A percentile compares a stretch with the other conserved stretches of the same genome.
phyloP scores from a whole-genome alignment of 108 stramenopile species.

The Skeletonema grethae region DNA sequence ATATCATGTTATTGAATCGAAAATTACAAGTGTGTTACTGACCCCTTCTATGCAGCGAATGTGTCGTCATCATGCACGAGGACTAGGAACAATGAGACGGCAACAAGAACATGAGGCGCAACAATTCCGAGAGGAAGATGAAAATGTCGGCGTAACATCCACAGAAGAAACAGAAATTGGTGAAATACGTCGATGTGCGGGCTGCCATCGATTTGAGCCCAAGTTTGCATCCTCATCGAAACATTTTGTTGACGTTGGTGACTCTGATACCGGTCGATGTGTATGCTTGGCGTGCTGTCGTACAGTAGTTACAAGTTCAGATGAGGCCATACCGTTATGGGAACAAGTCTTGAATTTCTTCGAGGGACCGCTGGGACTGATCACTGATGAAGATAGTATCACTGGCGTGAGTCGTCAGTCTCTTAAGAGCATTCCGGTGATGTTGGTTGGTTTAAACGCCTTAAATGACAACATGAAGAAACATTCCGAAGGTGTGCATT shows the following conservation, averaged over 20 bases:
- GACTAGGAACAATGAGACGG: background rate
- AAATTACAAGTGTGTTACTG: background rate
- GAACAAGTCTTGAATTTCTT: conserved; percentile 62
- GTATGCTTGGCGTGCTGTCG: conserved; percentile 69
- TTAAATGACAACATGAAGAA: conserved; percentile 34
- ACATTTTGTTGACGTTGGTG: conserved; percentile 68
- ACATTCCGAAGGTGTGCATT: conserved; percentile 34
- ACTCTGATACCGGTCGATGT: conserved; percentile 50
- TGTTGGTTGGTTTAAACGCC: conserved; percentile 61
- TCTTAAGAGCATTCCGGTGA: conserved; percentile 56
- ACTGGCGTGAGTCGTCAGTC: conserved; percentile 28
- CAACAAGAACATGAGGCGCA: background rate
- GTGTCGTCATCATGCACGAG: background rate
- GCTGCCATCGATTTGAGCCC: conserved; percentile 74
- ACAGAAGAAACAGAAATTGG: conserved; percentile 13
- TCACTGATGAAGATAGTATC: conserved; percentile 43
- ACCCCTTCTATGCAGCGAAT: background rate
- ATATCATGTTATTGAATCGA: conserved; percentile 12
- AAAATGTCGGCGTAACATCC: background rate
- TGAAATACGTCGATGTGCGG: conserved; percentile 56
- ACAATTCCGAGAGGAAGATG: background rate
- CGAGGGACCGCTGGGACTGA: conserved; percentile 51
- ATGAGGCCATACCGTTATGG: conserved; percentile 65
- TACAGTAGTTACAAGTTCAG: conserved; percentile 56
- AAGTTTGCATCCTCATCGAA: conserved; percentile 21